Conservation (phyloP, 306 rosid species). For the Arachis stenosperma region DNA sequence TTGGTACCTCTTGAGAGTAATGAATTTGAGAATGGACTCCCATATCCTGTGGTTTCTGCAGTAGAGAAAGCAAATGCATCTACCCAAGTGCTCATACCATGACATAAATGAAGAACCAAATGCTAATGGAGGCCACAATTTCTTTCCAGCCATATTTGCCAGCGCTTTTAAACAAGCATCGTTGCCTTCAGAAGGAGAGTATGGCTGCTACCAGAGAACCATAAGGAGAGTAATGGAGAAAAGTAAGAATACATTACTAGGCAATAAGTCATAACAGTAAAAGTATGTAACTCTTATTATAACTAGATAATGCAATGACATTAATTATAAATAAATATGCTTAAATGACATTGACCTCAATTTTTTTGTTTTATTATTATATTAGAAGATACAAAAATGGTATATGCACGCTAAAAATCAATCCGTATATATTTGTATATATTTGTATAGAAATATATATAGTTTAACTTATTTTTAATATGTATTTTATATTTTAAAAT, state of each 20-base stretch:
- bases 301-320: neutral
- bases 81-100: constrained; percentile 88
- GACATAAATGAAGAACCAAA: constrained; percentile 77
- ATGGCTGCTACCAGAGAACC: constrained; percentile 61
- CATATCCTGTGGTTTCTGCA: constrained; percentile 80
- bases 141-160: constrained; percentile 57
- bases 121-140: constrained; percentile 68
- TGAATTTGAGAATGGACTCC: constrained; percentile 61
- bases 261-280: neutral
- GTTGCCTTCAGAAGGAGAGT: constrained; percentile 51
- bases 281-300: neutral
- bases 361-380: too few relatives aligned
- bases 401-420: too few relatives aligned
- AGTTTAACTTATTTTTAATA: too few relatives aligned
- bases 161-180: constrained; percentile 58
- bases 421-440: too few relatives aligned
- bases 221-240: constrained; percentile 18
- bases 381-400: too few relatives aligned
- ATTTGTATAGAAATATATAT: too few relatives aligned
- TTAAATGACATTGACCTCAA: too few relatives aligned
- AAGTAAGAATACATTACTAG: neutral
- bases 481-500: too few relatives aligned
- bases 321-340: neutral
- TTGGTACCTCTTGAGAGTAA: constrained; percentile 58
- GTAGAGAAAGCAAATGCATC: constrained; percentile 64